Evolutionary conservation across 2,329 filamentous ascomycete species (phyloP).

Genomic region (Fusarium acutatum): DNA sequence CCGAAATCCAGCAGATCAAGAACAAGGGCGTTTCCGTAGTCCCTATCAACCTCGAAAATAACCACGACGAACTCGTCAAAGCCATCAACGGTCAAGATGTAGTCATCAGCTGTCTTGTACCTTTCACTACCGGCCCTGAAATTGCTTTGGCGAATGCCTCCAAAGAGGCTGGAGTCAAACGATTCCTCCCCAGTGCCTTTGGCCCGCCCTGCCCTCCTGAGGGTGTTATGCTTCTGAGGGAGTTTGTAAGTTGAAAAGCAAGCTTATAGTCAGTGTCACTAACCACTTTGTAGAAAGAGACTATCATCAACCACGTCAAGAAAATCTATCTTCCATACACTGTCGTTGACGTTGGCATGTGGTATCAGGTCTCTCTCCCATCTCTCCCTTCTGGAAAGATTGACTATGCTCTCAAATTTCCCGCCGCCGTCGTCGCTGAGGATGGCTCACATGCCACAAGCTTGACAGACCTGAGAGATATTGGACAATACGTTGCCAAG

Average conservation of each 20-base stretch:
- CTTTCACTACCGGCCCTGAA: neutral
- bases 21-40: conserved; percentile 14
- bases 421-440: conserved; percentile 51
- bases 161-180: conserved; percentile 25
- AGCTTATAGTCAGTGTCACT: neutral
- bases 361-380: conserved; percentile 58
- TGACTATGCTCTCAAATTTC: conserved; percentile 44
- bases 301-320: conserved; percentile 59
- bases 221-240: conserved; percentile 18
- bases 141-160: conserved; percentile 17
- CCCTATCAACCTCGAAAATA: conserved; percentile 1
- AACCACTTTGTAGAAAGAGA: conserved; percentile 52
- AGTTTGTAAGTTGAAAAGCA: neutral
- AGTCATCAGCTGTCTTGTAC: conserved; percentile 10
- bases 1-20: conserved; percentile 6
- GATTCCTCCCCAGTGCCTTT: conserved; percentile 24
- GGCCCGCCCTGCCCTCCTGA: conserved; percentile 9
- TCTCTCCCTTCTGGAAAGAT: conserved; percentile 42
- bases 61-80: conserved; percentile 16
- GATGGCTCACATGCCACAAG: conserved; percentile 55
- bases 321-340: conserved; percentile 61
- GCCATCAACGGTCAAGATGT: conserved; percentile 17
- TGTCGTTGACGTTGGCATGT: conserved; percentile 66
- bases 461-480: conserved; percentile 60
- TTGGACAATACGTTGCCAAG: conserved; percentile 59